phyloP scores from a whole-genome alignment of 2,329 filamentous ascomycete species.

The Aspergillus spinulosporus region DNA sequence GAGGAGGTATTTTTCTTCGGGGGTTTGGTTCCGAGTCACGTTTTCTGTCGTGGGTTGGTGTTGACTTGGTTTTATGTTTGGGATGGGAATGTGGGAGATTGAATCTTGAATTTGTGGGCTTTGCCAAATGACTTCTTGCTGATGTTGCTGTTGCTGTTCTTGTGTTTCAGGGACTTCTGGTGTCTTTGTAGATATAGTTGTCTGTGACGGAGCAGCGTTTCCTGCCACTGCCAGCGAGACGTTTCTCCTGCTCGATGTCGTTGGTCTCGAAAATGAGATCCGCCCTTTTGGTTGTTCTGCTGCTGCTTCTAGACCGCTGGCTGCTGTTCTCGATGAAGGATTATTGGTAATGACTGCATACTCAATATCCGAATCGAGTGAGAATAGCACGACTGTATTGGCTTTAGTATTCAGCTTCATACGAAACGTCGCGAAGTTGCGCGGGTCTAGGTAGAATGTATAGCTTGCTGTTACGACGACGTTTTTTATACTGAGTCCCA shows the following conservation, averaged over 20 bases:
- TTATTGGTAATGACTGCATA: conserved; percentile 26
- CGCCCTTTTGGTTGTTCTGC: not conserved
- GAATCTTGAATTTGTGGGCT: conserved; percentile 29
- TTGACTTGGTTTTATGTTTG: not conserved
- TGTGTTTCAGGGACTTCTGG: not conserved
- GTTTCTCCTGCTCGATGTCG: not conserved
- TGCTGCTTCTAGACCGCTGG: not conserved
- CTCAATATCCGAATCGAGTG: conserved; percentile 29
- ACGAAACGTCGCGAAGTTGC: conserved; percentile 35
- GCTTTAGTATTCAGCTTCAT: conserved; percentile 31
- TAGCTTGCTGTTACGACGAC: conserved; percentile 28
- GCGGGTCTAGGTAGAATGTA: conserved; percentile 33
- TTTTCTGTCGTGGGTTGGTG: not conserved
- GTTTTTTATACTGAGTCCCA: conserved; percentile 6
- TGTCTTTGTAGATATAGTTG: too few relatives aligned
- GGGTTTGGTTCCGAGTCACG: too few relatives aligned
- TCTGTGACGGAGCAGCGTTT: conserved; percentile 1
- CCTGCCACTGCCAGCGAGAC: not conserved
- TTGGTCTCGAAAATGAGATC: not conserved
- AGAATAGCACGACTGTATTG: conserved; percentile 34
- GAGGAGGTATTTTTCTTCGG: conserved; percentile 27
- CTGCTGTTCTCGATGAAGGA: not conserved
- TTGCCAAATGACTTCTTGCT: conserved; percentile 20
- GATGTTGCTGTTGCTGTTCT: not conserved
- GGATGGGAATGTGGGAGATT: conserved; percentile 21